These are phyloP conservation scores for Plasmodium vivax DNA, from an alignment of 169 alveolate species.

Conservation along the genomic window DNA sequence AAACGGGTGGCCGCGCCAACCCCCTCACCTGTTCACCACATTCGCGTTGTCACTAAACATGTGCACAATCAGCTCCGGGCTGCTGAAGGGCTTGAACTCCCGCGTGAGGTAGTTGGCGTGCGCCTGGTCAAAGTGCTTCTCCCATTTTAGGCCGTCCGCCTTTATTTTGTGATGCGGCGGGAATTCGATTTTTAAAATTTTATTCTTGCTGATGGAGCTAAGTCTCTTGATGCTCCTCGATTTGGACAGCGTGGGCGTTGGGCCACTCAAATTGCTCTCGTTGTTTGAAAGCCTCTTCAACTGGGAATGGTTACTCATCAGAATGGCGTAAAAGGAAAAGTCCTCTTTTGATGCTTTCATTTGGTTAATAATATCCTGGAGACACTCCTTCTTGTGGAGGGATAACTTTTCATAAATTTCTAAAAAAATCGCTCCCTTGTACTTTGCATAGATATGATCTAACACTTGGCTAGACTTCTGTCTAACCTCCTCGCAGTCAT, in stretches of 20 bases:
- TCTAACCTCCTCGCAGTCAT: constrained; percentile 58
- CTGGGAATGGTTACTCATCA: constrained; percentile 35
- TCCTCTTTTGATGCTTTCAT: constrained; percentile 55
- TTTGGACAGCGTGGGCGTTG: constrained; percentile 23
- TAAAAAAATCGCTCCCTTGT: constrained; percentile 27
- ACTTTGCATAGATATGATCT: constrained; percentile 57
- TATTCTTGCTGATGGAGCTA: constrained; percentile 28
- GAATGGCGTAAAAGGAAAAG: constrained; percentile 49
- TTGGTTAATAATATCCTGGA: constrained; percentile 57
- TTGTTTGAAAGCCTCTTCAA: constrained; percentile 40
- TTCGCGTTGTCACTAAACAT: constrained; percentile 59
- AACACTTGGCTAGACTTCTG: constrained; percentile 52
- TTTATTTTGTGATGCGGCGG: constrained; percentile 69
- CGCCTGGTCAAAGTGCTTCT: constrained; percentile 18
- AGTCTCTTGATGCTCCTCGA: constrained; percentile 41
- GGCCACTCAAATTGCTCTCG: constrained; percentile 18
- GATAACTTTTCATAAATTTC: constrained; percentile 59
- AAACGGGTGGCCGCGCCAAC: not conserved
- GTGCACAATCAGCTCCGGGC: not conserved
- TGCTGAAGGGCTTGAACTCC: constrained; percentile 55
- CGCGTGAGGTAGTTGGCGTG: constrained; percentile 51
- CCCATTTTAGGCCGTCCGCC: constrained; percentile 66
- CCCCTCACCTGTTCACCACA: constrained; percentile 31
- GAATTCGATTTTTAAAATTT: constrained; percentile 48
- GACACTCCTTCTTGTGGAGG: constrained; percentile 64